Conservation (phyloP, 768 basidiomycete genomes). For the Agaricus subrufescens region DNA sequence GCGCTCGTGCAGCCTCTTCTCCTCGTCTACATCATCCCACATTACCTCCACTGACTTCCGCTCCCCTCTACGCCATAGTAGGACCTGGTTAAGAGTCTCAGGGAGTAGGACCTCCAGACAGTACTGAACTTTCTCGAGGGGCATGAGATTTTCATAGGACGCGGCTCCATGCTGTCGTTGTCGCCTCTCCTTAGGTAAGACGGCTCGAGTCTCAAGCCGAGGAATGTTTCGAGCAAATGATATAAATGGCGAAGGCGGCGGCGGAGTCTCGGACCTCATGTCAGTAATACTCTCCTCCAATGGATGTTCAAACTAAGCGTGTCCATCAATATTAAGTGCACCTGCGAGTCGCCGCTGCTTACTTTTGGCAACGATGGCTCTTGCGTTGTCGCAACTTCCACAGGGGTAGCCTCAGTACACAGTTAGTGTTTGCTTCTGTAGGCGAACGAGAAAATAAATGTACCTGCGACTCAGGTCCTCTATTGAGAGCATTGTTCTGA, state of each 20-base stretch:
- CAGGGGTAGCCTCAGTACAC: background rate
- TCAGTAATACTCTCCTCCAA: background rate
- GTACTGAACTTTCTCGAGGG: constrained; percentile 58
- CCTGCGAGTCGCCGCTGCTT: background rate
- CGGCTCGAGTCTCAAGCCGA: background rate
- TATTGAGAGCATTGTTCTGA: background rate
- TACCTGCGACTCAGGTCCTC: background rate
- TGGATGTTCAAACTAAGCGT: background rate
- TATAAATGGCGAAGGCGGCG: background rate
- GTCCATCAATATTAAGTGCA: background rate
- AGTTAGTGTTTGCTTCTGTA: background rate
- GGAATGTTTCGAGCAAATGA: background rate
- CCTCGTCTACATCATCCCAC: constrained; percentile 37
- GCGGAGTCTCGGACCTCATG: background rate
- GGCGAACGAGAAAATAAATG: background rate
- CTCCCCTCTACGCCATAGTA: constrained; percentile 65
- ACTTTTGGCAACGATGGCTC: background rate
- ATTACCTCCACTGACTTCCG: constrained; percentile 49
- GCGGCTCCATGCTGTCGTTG: constrained; percentile 12
- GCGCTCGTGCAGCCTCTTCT: constrained; percentile 46
- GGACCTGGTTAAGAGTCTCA: constrained; percentile 65
- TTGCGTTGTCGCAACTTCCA: background rate
- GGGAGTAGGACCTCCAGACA: constrained; percentile 68
- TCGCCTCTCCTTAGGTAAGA: background rate
- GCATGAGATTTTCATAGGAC: constrained; percentile 16